These are phyloP conservation scores for Yamadazyma ubonensis DNA, from an alignment of 805 yeast genomes.

Conservation along the genomic window DNA sequence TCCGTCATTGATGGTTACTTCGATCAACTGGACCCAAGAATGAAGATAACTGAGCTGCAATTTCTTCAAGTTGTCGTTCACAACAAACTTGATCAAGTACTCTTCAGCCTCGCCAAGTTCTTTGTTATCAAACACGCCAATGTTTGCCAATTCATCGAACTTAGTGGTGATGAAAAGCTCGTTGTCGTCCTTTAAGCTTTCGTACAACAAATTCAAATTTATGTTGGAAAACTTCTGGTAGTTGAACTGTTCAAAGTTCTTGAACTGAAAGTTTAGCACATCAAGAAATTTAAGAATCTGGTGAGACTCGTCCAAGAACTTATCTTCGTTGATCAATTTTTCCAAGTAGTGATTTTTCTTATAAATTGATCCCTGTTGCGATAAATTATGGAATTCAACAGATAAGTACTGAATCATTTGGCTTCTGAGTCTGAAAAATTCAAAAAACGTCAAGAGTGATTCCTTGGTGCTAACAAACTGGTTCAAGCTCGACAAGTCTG, in stretches of 20 bases:
- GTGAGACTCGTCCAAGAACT: slow-evolving; percentile 59
- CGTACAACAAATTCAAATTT: slow-evolving; percentile 35
- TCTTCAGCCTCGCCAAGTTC: slow-evolving; percentile 7
- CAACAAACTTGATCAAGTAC: slow-evolving; percentile 41
- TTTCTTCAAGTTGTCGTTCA: slow-evolving; percentile 47
- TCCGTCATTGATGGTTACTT: slow-evolving; percentile 65
- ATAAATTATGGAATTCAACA: slow-evolving; percentile 64
- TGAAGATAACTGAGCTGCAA: slow-evolving; percentile 64
- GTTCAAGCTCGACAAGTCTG: slow-evolving; percentile 35
- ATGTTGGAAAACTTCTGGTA: slow-evolving; percentile 28
- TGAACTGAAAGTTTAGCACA: slow-evolving; percentile 56
- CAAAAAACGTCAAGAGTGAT: slow-evolving; percentile 53
- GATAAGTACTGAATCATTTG: slow-evolving; percentile 63
- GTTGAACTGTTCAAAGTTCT: slow-evolving; percentile 43
- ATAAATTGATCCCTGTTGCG: slow-evolving; percentile 44
- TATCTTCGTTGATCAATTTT: slow-evolving; percentile 49
- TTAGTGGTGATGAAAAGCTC: not conserved
- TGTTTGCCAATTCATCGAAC: slow-evolving; percentile 9
- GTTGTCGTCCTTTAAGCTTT: slow-evolving; percentile 21
- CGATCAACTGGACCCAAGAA: slow-evolving; percentile 81
- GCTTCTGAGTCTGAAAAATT: slow-evolving; percentile 62
- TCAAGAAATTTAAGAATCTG: slow-evolving; percentile 70
- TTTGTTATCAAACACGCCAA: slow-evolving; percentile 2
- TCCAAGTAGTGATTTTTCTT: slow-evolving; percentile 53
- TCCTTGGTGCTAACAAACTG: slow-evolving; percentile 30